These are phyloP conservation scores for Fusarium sp. DNA, from an alignment of 2,329 filamentous ascomycete species.

Conservation along the genomic window DNA sequence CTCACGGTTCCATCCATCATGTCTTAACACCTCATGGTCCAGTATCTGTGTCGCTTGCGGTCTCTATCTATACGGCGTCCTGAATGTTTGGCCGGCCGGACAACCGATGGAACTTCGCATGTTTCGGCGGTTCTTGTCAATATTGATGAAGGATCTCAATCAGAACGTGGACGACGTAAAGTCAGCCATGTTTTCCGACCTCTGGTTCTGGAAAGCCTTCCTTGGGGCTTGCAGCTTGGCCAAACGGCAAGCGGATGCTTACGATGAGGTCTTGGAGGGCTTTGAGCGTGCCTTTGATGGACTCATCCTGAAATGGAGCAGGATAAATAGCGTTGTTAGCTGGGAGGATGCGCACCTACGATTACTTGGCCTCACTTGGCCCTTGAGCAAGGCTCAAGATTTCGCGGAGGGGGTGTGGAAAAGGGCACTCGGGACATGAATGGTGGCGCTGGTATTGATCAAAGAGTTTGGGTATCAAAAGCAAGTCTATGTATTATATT, in stretches of 20 bases:
- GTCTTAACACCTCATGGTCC: constrained; percentile 35
- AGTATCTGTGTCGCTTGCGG: constrained; percentile 28
- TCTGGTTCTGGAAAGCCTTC: constrained; percentile 44
- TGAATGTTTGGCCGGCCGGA: constrained; percentile 31
- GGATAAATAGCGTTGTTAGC: background rate
- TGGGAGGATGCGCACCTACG: constrained; percentile 24
- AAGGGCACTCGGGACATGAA: background rate
- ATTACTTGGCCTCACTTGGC: constrained; percentile 26
- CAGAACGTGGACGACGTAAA: background rate
- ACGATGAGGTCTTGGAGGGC: background rate
- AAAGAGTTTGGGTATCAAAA: no score
- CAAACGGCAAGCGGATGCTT: background rate
- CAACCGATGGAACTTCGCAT: constrained; percentile 20
- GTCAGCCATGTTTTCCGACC: background rate
- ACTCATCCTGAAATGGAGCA: constrained; percentile 23
- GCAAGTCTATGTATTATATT: no score
- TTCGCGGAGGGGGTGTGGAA: constrained; percentile 17
- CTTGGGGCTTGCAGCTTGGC: constrained; percentile 32
- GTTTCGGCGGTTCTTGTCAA: constrained; percentile 6
- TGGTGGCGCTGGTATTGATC: no score
- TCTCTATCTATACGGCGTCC: constrained; percentile 37
- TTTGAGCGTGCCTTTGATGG: constrained; percentile 1
- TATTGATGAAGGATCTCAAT: constrained; percentile 31
- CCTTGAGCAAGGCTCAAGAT: background rate
- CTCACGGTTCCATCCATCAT: accelerated